phyloP scores from a whole-genome alignment of 495 filamentous ascomycete species.

The Cercophora sp. region DNA sequence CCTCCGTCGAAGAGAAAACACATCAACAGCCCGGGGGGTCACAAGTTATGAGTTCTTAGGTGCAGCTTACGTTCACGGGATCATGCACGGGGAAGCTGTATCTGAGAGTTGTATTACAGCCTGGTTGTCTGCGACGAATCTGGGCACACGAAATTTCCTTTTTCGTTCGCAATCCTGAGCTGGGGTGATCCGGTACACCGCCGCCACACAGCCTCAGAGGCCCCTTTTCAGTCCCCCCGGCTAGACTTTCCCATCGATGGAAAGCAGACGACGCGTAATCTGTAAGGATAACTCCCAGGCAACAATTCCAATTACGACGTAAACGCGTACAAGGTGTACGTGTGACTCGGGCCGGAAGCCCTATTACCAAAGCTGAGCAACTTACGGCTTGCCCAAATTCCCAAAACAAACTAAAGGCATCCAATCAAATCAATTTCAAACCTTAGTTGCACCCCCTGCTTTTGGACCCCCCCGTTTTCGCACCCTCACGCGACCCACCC shows the following conservation, averaged over 20 bases:
- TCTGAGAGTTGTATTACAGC: not conserved
- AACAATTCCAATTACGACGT: not conserved
- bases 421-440: not conserved
- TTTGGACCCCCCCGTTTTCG: no score
- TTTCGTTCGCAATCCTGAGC: no score
- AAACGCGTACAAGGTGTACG: not conserved
- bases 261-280: constrained; percentile 5
- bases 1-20: not conserved
- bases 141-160: no score
- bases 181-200: not conserved
- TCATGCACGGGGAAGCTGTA: constrained; percentile 2
- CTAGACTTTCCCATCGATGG: constrained; percentile 6
- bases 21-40: not conserved
- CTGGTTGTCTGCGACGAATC: no score
- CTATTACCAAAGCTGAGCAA: not conserved
- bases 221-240: not conserved
- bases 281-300: constrained; percentile 4
- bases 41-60: not conserved
- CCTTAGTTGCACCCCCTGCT: no score
- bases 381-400: not conserved
- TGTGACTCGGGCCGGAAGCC: not conserved
- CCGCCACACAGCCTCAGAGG: not conserved
- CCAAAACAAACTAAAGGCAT: not conserved
- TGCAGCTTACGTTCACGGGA: constrained; percentile 1
- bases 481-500: no score